Percentiles rank a stretch among this genome's conserved stretches.
phyloP scores from a whole-genome alignment of 306 rosid species.

The Quercus ilex region DNA sequence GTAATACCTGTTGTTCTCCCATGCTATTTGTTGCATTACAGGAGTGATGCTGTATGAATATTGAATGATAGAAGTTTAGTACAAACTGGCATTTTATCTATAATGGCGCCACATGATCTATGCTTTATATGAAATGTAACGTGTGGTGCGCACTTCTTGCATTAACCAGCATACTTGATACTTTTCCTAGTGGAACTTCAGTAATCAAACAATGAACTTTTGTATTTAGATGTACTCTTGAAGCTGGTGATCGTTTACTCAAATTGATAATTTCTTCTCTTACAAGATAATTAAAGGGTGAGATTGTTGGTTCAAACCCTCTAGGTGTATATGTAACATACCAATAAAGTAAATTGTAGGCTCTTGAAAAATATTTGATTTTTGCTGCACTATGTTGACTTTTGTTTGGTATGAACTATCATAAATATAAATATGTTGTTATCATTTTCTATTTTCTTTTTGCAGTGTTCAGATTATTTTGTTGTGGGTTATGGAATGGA shows the following conservation, averaged over 20 bases:
- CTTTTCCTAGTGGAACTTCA: not conserved
- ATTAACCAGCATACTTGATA: not conserved
- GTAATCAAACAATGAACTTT: not conserved
- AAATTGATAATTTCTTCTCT: no score
- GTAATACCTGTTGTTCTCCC: not conserved
- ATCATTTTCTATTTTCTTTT: not conserved
- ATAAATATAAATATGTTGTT: not conserved
- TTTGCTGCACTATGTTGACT: not conserved
- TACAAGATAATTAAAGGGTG: no score
- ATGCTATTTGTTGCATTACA: not conserved
- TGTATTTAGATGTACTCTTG: not conserved
- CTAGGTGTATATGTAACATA: no score
- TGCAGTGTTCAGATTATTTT: slow-evolving; percentile 86
- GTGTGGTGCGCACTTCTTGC: no score
- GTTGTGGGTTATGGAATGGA: slow-evolving; percentile 97
- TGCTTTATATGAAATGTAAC: no score
- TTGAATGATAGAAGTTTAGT: not conserved
- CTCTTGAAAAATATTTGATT: not conserved
- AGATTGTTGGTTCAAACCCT: no score
- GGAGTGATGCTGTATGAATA: not conserved
- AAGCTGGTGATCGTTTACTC: no score
- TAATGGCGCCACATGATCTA: no score
- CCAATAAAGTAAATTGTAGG: not conserved
- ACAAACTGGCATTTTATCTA: no score
- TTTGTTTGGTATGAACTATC: not conserved